A percentile compares a stretch with the other conserved stretches of the same genome.
These are phyloP conservation scores for Russula compacta DNA, from an alignment of 768 basidiomycete species.

Conservation along the genomic window DNA sequence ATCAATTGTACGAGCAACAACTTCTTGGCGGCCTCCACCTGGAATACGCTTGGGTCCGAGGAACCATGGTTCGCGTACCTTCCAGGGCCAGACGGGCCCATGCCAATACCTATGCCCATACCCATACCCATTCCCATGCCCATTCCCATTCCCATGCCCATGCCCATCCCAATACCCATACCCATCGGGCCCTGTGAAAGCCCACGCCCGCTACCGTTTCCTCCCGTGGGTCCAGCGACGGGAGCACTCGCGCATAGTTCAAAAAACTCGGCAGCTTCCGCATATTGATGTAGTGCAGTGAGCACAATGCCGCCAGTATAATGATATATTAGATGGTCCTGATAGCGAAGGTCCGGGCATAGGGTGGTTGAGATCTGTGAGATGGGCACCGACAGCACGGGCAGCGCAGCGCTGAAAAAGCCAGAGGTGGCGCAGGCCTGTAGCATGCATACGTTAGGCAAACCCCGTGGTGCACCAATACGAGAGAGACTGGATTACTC, in stretches of 20 bases:
- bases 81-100: slow-evolving; percentile 8
- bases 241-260: slow-evolving; percentile 61
- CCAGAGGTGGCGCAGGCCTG: slow-evolving; percentile 50
- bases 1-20: slow-evolving; percentile 72
- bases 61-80: slow-evolving; percentile 16
- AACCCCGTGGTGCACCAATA: background rate
- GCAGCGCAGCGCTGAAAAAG: slow-evolving; percentile 48
- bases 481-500: slow-evolving; percentile 19
- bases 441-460: background rate
- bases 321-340: slow-evolving; percentile 79
- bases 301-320: slow-evolving; percentile 70
- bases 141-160: slow-evolving; percentile 2
- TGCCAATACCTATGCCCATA: slow-evolving; percentile 7
- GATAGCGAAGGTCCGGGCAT: slow-evolving; percentile 58
- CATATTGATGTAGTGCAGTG: slow-evolving; percentile 53
- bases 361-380: slow-evolving; percentile 48
- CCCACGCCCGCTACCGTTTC: background rate
- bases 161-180: slow-evolving; percentile 7
- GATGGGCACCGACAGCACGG: slow-evolving; percentile 54
- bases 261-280: slow-evolving; percentile 64
- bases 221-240: slow-evolving; percentile 15
- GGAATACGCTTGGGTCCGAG: slow-evolving; percentile 50
- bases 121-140: slow-evolving; percentile 10
- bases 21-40: slow-evolving; percentile 85
- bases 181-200: slow-evolving; percentile 5